Conservation (phyloP, 345 rosid species). For the Isatis tinctoria region DNA sequence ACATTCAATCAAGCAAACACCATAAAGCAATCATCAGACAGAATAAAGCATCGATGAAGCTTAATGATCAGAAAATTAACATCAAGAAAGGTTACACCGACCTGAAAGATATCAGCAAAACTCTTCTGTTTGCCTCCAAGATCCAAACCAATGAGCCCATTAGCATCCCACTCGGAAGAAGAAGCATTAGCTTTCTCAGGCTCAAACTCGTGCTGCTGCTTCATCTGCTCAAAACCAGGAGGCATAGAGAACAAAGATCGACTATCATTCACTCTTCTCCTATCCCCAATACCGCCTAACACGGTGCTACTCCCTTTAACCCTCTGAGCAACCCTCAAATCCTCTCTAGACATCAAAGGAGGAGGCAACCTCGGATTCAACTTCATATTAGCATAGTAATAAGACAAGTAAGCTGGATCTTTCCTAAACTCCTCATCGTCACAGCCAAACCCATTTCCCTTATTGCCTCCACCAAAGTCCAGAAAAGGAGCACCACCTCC, state of each 20-base stretch:
- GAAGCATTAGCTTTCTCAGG: constrained; percentile 35
- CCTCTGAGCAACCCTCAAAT: constrained; percentile 76
- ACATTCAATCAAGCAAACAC: neutral
- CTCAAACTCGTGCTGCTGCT: constrained; percentile 40
- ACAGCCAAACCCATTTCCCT: constrained; percentile 37
- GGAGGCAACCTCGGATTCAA: constrained; percentile 87
- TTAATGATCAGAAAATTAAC: too few relatives aligned
- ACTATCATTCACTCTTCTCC: constrained; percentile 40
- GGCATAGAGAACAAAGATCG: constrained; percentile 61
- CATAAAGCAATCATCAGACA: neutral
- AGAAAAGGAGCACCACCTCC: constrained; percentile 34
- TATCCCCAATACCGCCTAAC: constrained; percentile 73
- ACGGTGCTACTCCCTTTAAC: constrained; percentile 55
- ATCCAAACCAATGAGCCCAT: constrained; percentile 64
- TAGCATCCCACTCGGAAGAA: constrained; percentile 67
- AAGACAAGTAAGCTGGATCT: constrained; percentile 64
- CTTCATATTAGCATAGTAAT: constrained; percentile 70
- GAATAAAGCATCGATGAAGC: neutral
- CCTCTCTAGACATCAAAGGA: constrained; percentile 79
- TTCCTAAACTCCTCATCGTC: constrained; percentile 69
- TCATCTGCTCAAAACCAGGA: constrained; percentile 67
- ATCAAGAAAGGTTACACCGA: constrained; percentile 17
- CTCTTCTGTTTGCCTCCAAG: constrained; percentile 72
- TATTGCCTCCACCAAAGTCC: constrained; percentile 22
- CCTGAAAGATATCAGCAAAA: constrained; percentile 88